Evolutionary conservation across 1,139 yeast species (phyloP).

Genomic region (Yamadazyma dushanensis): DNA sequence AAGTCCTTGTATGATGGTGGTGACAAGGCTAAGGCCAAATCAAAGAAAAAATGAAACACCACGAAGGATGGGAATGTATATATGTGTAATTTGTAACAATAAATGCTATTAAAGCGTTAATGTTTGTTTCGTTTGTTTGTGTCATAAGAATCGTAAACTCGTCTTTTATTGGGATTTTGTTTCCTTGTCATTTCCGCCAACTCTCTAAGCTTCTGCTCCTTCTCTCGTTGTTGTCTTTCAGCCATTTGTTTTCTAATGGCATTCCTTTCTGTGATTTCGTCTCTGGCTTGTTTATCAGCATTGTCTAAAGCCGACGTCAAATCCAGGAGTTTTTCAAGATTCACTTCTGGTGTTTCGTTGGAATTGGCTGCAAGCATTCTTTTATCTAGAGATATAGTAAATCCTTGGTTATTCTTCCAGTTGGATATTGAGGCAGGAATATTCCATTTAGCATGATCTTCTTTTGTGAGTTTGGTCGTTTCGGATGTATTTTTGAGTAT

Average conservation of each 20-base stretch:
- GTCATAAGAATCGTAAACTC: conserved; percentile 3
- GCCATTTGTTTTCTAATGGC: conserved; percentile 56
- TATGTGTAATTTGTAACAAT: conserved; percentile 1
- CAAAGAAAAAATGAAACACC: conserved; percentile 16
- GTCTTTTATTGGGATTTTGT: conserved; percentile 10
- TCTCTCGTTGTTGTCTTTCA: conserved; percentile 54
- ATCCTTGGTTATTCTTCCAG: conserved; percentile 96
- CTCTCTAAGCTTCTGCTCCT: conserved; percentile 57
- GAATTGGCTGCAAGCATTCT: conserved; percentile 60
- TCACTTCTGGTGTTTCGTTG: conserved; percentile 34
- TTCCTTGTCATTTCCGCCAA: conserved; percentile 61
- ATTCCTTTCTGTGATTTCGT: conserved; percentile 63
- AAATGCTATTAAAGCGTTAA: not conserved
- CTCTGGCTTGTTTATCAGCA: conserved; percentile 76
- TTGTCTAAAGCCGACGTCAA: conserved; percentile 70
- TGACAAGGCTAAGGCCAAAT: conserved; percentile 29
- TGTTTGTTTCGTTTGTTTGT: conserved; percentile 9
- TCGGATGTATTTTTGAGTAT: conserved; percentile 27
- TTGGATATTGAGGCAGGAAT: conserved; percentile 92
- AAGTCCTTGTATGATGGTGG: conserved; percentile 62
- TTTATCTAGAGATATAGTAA: conserved; percentile 78
- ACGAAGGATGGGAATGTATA: not conserved
- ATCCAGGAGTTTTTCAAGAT: conserved; percentile 57
- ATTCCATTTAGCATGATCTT: conserved; percentile 79
- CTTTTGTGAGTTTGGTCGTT: conserved; percentile 55